Conservation (phyloP, 192 early-diverging fungal genomes). For the Umbelopsis ramanniana region DNA sequence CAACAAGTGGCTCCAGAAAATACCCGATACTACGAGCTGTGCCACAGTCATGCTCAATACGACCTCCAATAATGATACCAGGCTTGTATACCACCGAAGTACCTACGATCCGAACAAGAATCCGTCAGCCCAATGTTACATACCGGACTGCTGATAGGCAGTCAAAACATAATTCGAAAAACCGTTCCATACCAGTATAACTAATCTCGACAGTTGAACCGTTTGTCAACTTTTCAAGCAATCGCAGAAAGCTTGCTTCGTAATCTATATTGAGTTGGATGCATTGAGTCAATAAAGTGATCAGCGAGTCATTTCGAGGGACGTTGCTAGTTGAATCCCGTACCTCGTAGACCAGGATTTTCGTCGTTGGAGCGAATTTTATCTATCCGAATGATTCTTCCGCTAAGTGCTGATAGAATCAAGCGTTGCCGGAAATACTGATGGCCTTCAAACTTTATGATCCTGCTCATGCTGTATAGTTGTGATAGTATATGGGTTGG, state of each 20-base stretch:
- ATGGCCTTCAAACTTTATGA: conserved; percentile 79
- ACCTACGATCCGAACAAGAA: conserved; percentile 43
- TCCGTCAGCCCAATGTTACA: not conserved
- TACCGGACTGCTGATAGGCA: too few species aligned
- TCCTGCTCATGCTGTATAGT: conserved; percentile 32
- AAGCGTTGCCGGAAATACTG: conserved; percentile 89
- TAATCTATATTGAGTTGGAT: conserved; percentile 66
- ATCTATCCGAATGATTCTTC: conserved; percentile 83
- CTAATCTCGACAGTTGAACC: conserved; percentile 92
- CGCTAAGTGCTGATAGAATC: conserved; percentile 84
- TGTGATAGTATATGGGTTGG: not conserved
- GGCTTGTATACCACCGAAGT: conserved; percentile 86
- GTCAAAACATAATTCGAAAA: not conserved
- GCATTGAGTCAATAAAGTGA: not conserved
- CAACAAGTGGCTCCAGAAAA: conserved; percentile 90
- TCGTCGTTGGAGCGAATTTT: conserved; percentile 87
- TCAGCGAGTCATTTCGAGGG: too few species aligned
- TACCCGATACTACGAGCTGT: conserved; percentile 88
- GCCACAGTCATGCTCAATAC: conserved; percentile 86
- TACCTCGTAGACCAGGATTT: conserved; percentile 85
- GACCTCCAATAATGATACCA: conserved; percentile 89
- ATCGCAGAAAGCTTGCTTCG: conserved; percentile 86
- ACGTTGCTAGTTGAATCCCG: not conserved
- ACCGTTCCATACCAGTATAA: conserved; percentile 71
- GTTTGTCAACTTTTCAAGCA: conserved; percentile 94